Evolutionary conservation across 768 basidiomycete genomes (phyloP).

Genomic region (Pholiota microspora): DNA sequence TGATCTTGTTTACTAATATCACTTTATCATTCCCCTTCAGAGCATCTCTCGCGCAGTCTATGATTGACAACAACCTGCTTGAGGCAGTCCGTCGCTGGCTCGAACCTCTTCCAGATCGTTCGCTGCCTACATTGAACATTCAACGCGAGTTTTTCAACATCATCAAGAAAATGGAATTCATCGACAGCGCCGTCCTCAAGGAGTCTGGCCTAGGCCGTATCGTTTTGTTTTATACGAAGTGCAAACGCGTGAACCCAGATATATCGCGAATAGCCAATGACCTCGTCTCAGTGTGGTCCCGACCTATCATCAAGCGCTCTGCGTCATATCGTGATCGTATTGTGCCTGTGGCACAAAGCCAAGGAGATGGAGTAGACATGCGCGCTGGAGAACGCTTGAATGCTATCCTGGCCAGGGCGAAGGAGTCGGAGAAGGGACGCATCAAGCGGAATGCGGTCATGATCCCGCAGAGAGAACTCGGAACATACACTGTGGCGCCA

Average conservation of each 20-base stretch:
- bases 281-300: constrained; percentile 83
- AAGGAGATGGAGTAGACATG: constrained; percentile 33
- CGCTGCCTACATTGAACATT: constrained; percentile 93
- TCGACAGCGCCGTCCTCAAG: constrained; percentile 87
- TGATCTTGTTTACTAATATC: too few species aligned
- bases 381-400: constrained; percentile 56
- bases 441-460: constrained; percentile 78
- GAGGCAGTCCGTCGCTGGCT: constrained; percentile 90
- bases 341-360: constrained; percentile 54
- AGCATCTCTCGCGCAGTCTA: constrained; percentile 83
- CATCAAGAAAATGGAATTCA: constrained; percentile 86
- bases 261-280: constrained; percentile 80
- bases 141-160: constrained; percentile 88
- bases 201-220: constrained; percentile 88
- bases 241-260: constrained; percentile 82
- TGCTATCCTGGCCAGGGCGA: constrained; percentile 66
- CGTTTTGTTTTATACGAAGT: constrained; percentile 94
- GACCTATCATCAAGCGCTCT: constrained; percentile 89
- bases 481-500: constrained; percentile 81
- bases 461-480: constrained; percentile 76
- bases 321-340: constrained; percentile 77
- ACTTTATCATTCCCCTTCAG: constrained; percentile 48
- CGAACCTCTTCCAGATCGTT: constrained; percentile 90
- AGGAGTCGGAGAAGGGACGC: constrained; percentile 64
- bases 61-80: constrained; percentile 92